Conservation (phyloP, 371 early-diverging fungal genomes). For the Capillidium heterosporum region DNA sequence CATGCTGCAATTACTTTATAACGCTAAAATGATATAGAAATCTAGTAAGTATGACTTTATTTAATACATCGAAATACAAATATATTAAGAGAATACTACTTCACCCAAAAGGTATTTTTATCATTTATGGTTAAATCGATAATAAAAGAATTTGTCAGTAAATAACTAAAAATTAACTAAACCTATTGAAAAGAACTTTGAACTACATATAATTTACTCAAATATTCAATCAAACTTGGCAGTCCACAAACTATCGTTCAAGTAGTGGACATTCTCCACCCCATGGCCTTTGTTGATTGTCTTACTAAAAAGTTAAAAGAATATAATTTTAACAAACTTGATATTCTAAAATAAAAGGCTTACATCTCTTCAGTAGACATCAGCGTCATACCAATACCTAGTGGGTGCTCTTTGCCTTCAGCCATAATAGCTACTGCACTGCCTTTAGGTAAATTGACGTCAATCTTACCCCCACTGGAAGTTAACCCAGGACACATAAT, state of each 20-base stretch:
- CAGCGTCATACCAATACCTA: constrained; percentile 73
- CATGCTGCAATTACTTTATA: no score
- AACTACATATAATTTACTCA: no score
- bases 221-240: not conserved
- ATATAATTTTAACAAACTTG: not conserved
- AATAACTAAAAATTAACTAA: no score
- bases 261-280: constrained; percentile 70
- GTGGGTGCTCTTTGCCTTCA: constrained; percentile 89
- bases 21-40: no score
- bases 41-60: no score
- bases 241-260: constrained; percentile 81
- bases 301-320: constrained; percentile 24
- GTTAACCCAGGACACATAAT: constrained; percentile 98
- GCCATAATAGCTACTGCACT: constrained; percentile 83
- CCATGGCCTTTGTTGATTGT: constrained; percentile 82
- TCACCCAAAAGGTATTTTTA: no score
- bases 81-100: no score
- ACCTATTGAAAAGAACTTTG: no score
- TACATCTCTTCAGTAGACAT: constrained; percentile 88
- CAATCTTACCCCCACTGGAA: constrained; percentile 75
- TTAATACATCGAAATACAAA: no score
- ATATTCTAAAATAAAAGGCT: constrained; percentile 9
- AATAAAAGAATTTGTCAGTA: no score
- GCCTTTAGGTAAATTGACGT: constrained; percentile 45
- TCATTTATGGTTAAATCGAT: no score